phyloP scores from a whole-genome alignment of 345 rosid species.

The Syzygium grande region DNA sequence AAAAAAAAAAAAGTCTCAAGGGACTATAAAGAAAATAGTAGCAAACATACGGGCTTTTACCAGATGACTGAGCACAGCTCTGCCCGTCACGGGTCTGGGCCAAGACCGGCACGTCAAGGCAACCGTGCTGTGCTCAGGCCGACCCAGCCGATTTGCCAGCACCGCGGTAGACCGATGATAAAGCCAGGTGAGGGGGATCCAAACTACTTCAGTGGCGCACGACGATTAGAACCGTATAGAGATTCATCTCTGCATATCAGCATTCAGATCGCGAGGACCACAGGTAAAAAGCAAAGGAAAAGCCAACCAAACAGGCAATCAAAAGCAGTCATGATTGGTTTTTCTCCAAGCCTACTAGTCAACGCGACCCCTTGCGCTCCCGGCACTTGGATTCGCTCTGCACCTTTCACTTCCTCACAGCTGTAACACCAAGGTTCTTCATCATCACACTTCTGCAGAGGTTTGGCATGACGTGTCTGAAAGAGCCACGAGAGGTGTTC shows the following conservation, averaged over 20 bases:
- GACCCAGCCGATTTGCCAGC: background rate
- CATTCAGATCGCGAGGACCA: background rate
- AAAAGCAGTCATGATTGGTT: background rate
- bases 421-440: background rate
- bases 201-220: background rate
- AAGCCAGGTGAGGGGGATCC: background rate
- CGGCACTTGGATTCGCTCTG: background rate
- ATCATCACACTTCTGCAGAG: background rate
- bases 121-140: background rate
- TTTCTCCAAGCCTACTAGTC: background rate
- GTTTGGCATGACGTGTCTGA: background rate
- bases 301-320: background rate
- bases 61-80: background rate
- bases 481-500: background rate
- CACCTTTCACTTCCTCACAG: background rate
- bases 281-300: background rate
- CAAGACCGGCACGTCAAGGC: background rate
- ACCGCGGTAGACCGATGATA: background rate
- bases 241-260: background rate
- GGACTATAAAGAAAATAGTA: too few species aligned
- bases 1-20: background rate
- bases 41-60: background rate
- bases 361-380: background rate
- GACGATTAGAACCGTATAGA: background rate
- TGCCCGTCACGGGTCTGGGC: background rate